These are phyloP conservation scores for Cryptococcus sp. DNA, from an alignment of 1,284 basidiomycete species.

Conservation along the genomic window DNA sequence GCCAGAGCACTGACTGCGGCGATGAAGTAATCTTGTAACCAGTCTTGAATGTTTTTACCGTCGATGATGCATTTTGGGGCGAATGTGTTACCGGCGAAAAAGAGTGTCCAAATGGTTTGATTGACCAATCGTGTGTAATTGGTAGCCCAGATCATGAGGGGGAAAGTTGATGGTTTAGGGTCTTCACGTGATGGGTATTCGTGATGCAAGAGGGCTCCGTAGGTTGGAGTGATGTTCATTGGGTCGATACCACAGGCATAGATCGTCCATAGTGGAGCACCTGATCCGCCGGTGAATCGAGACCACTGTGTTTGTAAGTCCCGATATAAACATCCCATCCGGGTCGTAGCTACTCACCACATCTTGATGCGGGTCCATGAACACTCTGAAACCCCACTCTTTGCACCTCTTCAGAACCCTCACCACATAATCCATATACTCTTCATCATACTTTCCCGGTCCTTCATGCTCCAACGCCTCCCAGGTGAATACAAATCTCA, in stretches of 20 bases:
- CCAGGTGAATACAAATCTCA: conserved; percentile 93
- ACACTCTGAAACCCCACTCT: conserved; percentile 89
- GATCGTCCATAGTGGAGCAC: conserved; percentile 93
- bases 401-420: conserved; percentile 84
- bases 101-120: conserved; percentile 88
- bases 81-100: conserved; percentile 85
- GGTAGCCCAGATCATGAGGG: conserved; percentile 95
- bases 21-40: conserved; percentile 80
- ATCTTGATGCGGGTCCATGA: conserved; percentile 96
- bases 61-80: conserved; percentile 90
- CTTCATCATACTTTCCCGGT: conserved; percentile 87
- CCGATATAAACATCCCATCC: background rate
- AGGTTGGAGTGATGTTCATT: conserved; percentile 73
- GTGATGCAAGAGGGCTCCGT: conserved; percentile 78
- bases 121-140: conserved; percentile 86
- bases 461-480: conserved; percentile 89
- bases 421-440: conserved; percentile 89
- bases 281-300: conserved; percentile 91
- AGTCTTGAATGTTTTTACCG: conserved; percentile 90
- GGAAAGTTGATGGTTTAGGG: conserved; percentile 68
- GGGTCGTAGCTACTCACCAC: conserved; percentile 58
- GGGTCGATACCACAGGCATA: conserved; percentile 88
- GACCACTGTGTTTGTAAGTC: conserved; percentile 68
- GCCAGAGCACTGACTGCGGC: conserved; percentile 71
- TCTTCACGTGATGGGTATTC: conserved; percentile 65